Conservation (phyloP, 2,329 filamentous ascomycete species). For the Lachnellula subtilissima region DNA sequence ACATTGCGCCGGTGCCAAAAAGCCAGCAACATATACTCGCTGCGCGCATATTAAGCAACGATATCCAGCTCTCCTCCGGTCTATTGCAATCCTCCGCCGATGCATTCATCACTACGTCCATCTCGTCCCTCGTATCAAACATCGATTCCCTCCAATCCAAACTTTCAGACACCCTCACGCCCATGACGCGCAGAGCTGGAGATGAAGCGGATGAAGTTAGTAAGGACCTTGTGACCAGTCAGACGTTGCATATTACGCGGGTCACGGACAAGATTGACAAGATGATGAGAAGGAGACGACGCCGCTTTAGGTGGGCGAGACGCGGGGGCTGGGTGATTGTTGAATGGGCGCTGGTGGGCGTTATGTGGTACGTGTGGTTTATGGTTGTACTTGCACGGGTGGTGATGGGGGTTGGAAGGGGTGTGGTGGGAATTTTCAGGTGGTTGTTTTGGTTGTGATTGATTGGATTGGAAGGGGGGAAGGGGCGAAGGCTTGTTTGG, state of each 20-base stretch:
- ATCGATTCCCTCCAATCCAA: conserved; percentile 42
- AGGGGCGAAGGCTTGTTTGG: too few relatives aligned
- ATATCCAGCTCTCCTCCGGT: conserved; percentile 43
- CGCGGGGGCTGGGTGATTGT: conserved; percentile 74
- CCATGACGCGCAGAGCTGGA: conserved; percentile 60
- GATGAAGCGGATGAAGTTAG: conserved; percentile 78
- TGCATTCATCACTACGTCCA: conserved; percentile 51
- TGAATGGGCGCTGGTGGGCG: conserved; percentile 81
- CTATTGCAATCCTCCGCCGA: conserved; percentile 55
- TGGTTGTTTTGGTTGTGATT: conserved; percentile 75
- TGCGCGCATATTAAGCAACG: conserved; percentile 43
- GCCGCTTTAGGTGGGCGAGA: conserved; percentile 68
- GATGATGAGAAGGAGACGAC: conserved; percentile 63
- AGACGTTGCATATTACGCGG: conserved; percentile 74
- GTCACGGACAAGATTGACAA: conserved; percentile 75
- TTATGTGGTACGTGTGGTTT: conserved; percentile 95
- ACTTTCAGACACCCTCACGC: conserved; percentile 40
- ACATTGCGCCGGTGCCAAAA: conserved; percentile 18
- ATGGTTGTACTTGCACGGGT: conserved; percentile 73
- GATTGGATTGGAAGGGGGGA: neutral
- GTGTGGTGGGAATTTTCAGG: conserved; percentile 53
- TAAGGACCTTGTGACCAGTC: conserved; percentile 68
- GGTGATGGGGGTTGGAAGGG: conserved; percentile 57
- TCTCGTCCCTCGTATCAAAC: conserved; percentile 42
- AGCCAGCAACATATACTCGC: conserved; percentile 41